Evolutionary conservation across 2,329 filamentous ascomycete genomes (phyloP), one percentile per base, ranked within the genome.

Genomic region (Fusarium papillatum): DNA sequence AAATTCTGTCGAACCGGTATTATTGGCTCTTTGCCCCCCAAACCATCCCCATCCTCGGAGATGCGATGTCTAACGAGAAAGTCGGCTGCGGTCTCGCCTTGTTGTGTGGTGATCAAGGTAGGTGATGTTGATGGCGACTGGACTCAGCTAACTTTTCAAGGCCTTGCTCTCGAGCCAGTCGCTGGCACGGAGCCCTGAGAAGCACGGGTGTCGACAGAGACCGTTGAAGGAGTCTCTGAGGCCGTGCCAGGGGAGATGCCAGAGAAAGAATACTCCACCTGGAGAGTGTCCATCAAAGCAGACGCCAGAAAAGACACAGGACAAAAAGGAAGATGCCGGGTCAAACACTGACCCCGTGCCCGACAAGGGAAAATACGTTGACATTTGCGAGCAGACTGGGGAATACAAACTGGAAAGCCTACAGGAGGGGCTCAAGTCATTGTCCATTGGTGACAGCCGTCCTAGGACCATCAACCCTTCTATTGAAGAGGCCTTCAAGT

Each of bases 401-500:
- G 38, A 39, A 57, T 41, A 59, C 8, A 26, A 16, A 46, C 48
- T 69, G 55, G 17, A 76, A 38, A 65, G 36, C 16, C 24, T 76
- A 60, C 59, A 64, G 34, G 48, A 66, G 26, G 43, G 46, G 46
- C 46, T 69, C 41, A 24, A 36, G 31, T 68, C 53, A 7, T 50
- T 78, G 66, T 38, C 48, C 41, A 55, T 76, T 31, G 14, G 39
- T 14, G 36, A 62, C 17, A 39, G 46, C 2, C 53, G 59, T 36
- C 19, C 46, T 9, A 59, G 29, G 39, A 29, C 43, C 14, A 55
- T 66, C 14, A 71, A 57, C 11, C 46, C 34, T n/a, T 50, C 26
- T 2, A 65, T 68, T n/a, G 73, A 77, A 46, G 65, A 77, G 55
- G 71, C 70, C n/a, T 77, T 76, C 36, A 70, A 46, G 8, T 68